phyloP scores from a whole-genome alignment of 2,329 filamentous ascomycete genomes.

The Aspergillus carbonarius region DNA sequence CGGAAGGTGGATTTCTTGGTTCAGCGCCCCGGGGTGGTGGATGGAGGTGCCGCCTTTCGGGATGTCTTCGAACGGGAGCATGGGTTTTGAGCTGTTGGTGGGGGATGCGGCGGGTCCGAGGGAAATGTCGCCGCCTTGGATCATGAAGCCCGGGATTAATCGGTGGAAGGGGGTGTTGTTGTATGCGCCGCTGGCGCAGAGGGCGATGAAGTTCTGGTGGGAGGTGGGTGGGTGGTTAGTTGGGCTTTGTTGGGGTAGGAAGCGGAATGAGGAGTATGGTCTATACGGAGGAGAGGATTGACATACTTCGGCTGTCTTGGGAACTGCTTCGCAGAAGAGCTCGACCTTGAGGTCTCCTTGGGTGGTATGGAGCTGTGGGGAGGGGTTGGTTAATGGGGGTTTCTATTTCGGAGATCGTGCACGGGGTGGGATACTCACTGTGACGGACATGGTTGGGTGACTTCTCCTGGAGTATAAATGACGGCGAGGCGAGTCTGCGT shows the following conservation, averaged over 20 bases:
- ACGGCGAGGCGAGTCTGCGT: neutral
- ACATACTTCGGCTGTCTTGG: slow-evolving; percentile 80
- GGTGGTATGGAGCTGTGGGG: slow-evolving; percentile 70
- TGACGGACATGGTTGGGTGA: slow-evolving; percentile 33
- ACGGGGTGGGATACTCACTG: slow-evolving; percentile 21
- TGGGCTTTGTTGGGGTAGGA: neutral
- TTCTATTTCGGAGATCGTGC: neutral
- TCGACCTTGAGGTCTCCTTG: slow-evolving; percentile 92
- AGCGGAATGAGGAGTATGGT: neutral
- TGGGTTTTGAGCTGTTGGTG: slow-evolving; percentile 35
- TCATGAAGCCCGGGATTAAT: slow-evolving; percentile 63
- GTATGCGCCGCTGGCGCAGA: slow-evolving; percentile 62
- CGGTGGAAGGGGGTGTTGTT: slow-evolving; percentile 63
- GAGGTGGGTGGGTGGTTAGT: neutral
- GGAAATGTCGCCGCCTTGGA: slow-evolving; percentile 59
- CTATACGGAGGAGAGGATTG: too few relatives aligned
- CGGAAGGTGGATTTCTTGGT: slow-evolving; percentile 62
- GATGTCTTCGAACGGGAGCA: slow-evolving; percentile 48
- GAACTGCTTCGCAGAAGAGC: slow-evolving; percentile 91
- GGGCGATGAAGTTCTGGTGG: slow-evolving; percentile 62
- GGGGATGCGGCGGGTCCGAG: slow-evolving; percentile 44
- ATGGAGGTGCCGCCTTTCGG: slow-evolving; percentile 60
- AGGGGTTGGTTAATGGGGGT: neutral
- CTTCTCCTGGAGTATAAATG: neutral
- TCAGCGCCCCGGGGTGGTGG: slow-evolving; percentile 51